A percentile compares a stretch with the other conserved stretches of the same genome.
Evolutionary conservation across 768 basidiomycete genomes (phyloP).

Genomic region (Lyophyllum atratum): DNA sequence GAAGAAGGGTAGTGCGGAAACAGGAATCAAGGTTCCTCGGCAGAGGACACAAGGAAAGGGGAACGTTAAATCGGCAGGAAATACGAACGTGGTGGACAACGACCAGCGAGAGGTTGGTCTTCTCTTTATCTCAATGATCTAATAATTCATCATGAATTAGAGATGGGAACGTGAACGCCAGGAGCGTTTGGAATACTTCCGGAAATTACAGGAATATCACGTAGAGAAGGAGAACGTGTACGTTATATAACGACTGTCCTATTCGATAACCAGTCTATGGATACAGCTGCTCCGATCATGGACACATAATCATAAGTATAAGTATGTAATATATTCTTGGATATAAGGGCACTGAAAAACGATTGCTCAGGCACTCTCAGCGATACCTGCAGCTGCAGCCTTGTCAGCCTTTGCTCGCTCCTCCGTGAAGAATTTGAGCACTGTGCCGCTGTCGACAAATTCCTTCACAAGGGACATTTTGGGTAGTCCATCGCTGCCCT

Average conservation of each 20-base stretch:
- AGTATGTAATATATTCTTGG: too few species aligned
- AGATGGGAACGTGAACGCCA: slow-evolving; percentile 48
- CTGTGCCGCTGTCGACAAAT: slow-evolving; percentile 30
- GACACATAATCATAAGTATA: too few species aligned
- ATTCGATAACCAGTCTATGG: background rate
- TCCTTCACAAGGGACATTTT: slow-evolving; percentile 32
- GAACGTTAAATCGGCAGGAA: background rate
- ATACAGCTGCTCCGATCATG: background rate
- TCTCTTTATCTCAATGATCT: slow-evolving; percentile 2
- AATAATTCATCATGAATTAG: slow-evolving; percentile 21
- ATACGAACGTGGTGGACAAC: slow-evolving; percentile 6
- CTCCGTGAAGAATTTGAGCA: slow-evolving; percentile 28
- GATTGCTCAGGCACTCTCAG: too few species aligned
- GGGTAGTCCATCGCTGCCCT: slow-evolving; percentile 18
- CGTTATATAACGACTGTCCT: slow-evolving; percentile 42
- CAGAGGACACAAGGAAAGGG: slow-evolving; percentile 2
- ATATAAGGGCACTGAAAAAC: too few species aligned
- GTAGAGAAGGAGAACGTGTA: slow-evolving; percentile 62
- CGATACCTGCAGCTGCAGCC: too few species aligned
- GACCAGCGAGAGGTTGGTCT: slow-evolving; percentile 17
- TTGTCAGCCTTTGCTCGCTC: slow-evolving; percentile 25
- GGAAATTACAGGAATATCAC: slow-evolving; percentile 50
- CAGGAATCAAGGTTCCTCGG: background rate
- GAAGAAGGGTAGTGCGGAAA: slow-evolving; percentile 11
- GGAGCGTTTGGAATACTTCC: slow-evolving; percentile 56